A percentile compares a stretch with the other conserved stretches of the same genome.
These are phyloP conservation scores for Cytospora schulzeri DNA, from an alignment of 2,329 filamentous ascomycete species.

Conservation along the genomic window DNA sequence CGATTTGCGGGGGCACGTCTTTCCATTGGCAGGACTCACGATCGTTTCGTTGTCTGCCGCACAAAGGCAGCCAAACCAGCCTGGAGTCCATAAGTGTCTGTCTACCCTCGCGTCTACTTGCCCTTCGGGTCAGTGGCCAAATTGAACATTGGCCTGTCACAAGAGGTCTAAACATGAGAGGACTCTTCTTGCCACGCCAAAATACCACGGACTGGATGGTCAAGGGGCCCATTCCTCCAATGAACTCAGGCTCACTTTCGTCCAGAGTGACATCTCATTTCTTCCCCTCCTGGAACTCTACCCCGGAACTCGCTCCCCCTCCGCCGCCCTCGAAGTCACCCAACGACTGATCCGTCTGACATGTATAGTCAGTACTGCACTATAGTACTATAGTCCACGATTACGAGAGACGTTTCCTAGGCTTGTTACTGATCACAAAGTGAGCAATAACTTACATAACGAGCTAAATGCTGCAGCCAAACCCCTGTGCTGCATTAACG, in stretches of 20 bases:
- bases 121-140: background rate
- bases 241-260: background rate
- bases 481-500: background rate
- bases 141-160: background rate
- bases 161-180: background rate
- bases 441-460: background rate
- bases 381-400: background rate
- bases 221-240: background rate
- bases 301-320: background rate
- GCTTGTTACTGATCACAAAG: conserved; percentile 17
- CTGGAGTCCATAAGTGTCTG: background rate
- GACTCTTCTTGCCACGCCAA: background rate
- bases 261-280: conserved; percentile 7
- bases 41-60: background rate
- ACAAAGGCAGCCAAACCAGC: background rate
- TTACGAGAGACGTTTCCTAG: background rate
- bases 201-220: background rate
- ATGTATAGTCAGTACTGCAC: background rate
- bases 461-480: background rate
- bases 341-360: background rate
- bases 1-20: background rate
- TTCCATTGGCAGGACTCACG: background rate
- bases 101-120: conserved; percentile 13
- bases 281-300: background rate
- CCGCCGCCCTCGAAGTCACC: background rate